phyloP scores from a whole-genome alignment of 2,329 filamentous ascomycete species.

The Fusarium staphyleae region DNA sequence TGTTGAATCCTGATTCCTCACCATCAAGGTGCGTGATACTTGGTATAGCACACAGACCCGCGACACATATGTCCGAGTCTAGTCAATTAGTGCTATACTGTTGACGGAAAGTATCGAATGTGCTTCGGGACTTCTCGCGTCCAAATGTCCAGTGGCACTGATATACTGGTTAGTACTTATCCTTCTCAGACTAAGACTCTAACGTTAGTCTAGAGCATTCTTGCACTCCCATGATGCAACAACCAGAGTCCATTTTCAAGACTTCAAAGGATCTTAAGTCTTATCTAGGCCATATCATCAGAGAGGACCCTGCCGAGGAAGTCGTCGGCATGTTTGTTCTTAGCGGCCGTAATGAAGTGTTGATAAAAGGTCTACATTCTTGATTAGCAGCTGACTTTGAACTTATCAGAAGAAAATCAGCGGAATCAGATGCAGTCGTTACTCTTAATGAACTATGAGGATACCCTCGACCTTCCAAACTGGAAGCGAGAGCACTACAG shows the following conservation, averaged over 20 bases:
- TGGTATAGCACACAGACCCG: not conserved
- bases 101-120: not conserved
- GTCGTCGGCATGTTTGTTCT: no score
- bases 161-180: no score
- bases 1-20: not conserved
- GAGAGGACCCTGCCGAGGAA: not conserved
- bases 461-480: not conserved
- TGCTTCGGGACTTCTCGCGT: not conserved
- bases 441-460: not conserved
- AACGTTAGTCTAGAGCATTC: no score
- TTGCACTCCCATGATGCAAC: not conserved
- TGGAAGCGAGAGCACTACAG: not conserved
- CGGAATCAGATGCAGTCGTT: not conserved
- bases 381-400: not conserved
- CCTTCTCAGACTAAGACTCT: no score
- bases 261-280: not conserved
- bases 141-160: not conserved
- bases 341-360: not conserved
- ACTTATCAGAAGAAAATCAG: no score
- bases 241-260: not conserved
- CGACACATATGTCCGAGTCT: not conserved
- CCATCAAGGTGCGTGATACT: conserved; percentile 7
- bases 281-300: not conserved
- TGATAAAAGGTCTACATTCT: not conserved
- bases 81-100: not conserved